These are phyloP conservation scores for Xylaria sp. DNA, from an alignment of 2,329 filamentous ascomycete species.

Conservation along the genomic window DNA sequence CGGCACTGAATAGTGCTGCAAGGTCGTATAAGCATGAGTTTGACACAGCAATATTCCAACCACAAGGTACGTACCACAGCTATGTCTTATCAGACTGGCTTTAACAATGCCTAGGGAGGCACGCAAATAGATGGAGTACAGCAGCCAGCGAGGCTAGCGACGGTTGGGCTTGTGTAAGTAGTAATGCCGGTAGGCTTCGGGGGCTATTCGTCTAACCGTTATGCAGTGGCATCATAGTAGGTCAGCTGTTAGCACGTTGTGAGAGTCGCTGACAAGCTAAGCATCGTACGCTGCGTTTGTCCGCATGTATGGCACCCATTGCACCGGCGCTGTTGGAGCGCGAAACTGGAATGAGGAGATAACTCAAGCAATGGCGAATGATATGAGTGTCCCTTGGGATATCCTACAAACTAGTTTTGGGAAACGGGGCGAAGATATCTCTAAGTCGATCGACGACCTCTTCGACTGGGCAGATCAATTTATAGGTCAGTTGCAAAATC, in stretches of 20 bases:
- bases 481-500: conserved; percentile 7
- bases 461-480: conserved; percentile 20
- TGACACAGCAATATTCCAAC: not conserved
- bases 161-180: conserved; percentile 46
- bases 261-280: conserved; percentile 45
- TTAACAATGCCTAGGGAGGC: conserved; percentile 6
- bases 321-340: conserved; percentile 33
- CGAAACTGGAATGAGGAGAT: conserved; percentile 55
- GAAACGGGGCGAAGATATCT: not conserved
- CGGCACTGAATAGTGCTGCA: conserved; percentile 2
- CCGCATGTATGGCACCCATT: conserved; percentile 47
- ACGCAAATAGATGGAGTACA: conserved; percentile 36
- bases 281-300: conserved; percentile 50
- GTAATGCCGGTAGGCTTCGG: not conserved
- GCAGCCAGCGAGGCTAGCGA: conserved; percentile 37
- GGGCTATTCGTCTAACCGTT: conserved; percentile 4
- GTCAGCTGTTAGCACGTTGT: conserved; percentile 36
- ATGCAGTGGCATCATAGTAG: conserved; percentile 21
- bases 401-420: conserved; percentile 27
- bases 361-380: conserved; percentile 44
- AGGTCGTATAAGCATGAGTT: conserved; percentile 15
- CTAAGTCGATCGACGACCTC: conserved; percentile 23
- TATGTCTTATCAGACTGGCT: not conserved
- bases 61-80: not conserved
- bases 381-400: conserved; percentile 44